These are phyloP conservation scores for Acidiella bohemica DNA, from an alignment of 495 filamentous ascomycete genomes.

Conservation along the genomic window DNA sequence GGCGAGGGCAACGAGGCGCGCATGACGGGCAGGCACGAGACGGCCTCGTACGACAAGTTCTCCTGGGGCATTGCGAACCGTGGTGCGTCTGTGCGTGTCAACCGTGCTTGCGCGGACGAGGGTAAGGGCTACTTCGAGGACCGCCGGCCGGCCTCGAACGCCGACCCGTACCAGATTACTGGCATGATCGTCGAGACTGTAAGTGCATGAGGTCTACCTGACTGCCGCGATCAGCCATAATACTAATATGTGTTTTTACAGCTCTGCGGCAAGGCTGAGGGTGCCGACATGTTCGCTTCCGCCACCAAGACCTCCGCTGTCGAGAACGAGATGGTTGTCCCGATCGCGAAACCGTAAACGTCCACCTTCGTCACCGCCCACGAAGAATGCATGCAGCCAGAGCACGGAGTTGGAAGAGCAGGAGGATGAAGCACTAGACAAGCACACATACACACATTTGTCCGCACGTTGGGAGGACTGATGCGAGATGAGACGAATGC, in stretches of 20 bases:
- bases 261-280: slow-evolving; percentile 31
- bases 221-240: background rate
- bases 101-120: slow-evolving; percentile 76
- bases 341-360: slow-evolving; percentile 22
- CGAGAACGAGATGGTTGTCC: slow-evolving; percentile 24
- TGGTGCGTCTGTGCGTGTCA: slow-evolving; percentile 86
- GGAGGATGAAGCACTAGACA: no score
- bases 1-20: slow-evolving; percentile 86
- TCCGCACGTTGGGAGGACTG: no score
- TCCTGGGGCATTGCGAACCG: slow-evolving; percentile 92
- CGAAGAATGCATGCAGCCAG: background rate
- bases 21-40: slow-evolving; percentile 94
- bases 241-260: slow-evolving; percentile 4
- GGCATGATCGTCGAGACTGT: slow-evolving; percentile 77
- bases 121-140: slow-evolving; percentile 99
- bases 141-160: slow-evolving; percentile 86
- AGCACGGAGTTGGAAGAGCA: no score
- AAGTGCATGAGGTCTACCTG: slow-evolving; percentile 2
- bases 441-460: no score
- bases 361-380: background rate
- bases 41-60: slow-evolving; percentile 85
- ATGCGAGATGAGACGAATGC: no score
- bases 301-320: slow-evolving; percentile 13
- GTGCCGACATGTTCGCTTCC: slow-evolving; percentile 25
- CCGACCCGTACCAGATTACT: slow-evolving; percentile 91